phyloP scores from a whole-genome alignment of 2,329 filamentous ascomycete species.

The Pseudogymnoascus sp. region DNA sequence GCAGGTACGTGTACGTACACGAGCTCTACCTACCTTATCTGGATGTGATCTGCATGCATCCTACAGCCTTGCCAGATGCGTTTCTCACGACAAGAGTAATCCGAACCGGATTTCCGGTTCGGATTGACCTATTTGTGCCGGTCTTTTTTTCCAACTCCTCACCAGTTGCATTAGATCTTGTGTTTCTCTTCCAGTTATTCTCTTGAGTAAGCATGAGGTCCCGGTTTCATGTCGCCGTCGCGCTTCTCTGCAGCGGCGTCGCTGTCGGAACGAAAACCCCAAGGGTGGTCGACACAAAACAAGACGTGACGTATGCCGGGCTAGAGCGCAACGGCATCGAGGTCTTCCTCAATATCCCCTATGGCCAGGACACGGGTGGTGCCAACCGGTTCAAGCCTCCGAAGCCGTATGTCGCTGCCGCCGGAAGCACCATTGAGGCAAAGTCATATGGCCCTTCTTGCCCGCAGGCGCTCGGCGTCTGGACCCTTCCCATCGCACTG shows the following conservation, averaged over 20 bases:
- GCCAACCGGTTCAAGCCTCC: constrained; percentile 39
- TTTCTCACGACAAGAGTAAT: background rate
- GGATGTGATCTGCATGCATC: background rate
- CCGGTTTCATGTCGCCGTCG: background rate
- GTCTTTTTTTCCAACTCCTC: background rate
- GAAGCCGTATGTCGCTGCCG: constrained; percentile 24
- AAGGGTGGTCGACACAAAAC: constrained; percentile 17
- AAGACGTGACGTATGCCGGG: constrained; percentile 34
- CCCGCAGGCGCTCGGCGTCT: constrained; percentile 32
- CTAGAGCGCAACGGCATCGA: constrained; percentile 37
- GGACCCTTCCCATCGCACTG: constrained; percentile 25
- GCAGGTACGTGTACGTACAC: background rate
- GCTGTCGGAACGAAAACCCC: background rate
- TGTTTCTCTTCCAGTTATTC: background rate
- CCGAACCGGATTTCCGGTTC: background rate
- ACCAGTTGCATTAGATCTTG: background rate
- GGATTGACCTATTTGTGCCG: background rate
- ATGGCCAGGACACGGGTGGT: constrained; percentile 38
- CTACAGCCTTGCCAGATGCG: background rate
- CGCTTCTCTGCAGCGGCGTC: background rate
- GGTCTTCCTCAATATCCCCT: constrained; percentile 39
- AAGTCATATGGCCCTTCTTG: constrained; percentile 36
- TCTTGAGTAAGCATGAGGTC: background rate
- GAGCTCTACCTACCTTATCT: background rate
- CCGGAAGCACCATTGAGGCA: constrained; percentile 31